Percentiles rank a stretch among this genome's conserved stretches.
Conservation (phyloP, 2,329 filamentous ascomycete genomes). For the Colletotrichum tanaceti region DNA sequence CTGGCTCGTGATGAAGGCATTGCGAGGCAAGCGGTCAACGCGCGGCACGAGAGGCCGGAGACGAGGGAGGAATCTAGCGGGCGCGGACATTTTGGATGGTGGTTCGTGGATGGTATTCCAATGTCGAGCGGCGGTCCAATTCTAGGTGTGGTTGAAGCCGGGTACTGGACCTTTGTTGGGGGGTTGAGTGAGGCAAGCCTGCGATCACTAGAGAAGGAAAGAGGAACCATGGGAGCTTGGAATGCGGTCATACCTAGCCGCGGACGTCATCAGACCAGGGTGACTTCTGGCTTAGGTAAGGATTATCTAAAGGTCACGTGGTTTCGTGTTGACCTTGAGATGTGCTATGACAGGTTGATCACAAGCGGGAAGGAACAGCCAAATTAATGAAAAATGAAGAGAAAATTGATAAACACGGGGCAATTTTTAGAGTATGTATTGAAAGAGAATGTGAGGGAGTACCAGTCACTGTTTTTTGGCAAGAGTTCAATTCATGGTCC, state of each 20-base stretch:
- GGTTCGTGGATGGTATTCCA: slow-evolving; percentile 16
- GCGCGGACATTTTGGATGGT: slow-evolving; percentile 47
- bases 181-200: slow-evolving; percentile 32
- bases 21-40: slow-evolving; percentile 45
- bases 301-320: not conserved
- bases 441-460: too few relatives aligned
- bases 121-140: slow-evolving; percentile 14
- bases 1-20: slow-evolving; percentile 46
- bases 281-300: slow-evolving; percentile 29
- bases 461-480: not conserved
- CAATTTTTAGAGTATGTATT: too few relatives aligned
- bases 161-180: slow-evolving; percentile 22
- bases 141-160: slow-evolving; percentile 11
- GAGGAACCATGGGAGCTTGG: slow-evolving; percentile 7
- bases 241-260: slow-evolving; percentile 43
- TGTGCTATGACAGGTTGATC: too few relatives aligned
- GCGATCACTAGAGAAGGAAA: slow-evolving; percentile 27
- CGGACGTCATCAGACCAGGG: slow-evolving; percentile 50
- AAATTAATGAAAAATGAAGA: too few relatives aligned
- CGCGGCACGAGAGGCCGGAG: slow-evolving; percentile 47
- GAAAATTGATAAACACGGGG: too few relatives aligned
- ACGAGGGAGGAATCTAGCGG: slow-evolving; percentile 48
- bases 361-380: not conserved
- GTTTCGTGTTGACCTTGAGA: slow-evolving; percentile 1
- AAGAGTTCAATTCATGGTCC: not conserved